Evolutionary conservation across 192 early-diverging fungal species (phyloP).

Genomic region (Borealophlyctis nickersoniae): DNA sequence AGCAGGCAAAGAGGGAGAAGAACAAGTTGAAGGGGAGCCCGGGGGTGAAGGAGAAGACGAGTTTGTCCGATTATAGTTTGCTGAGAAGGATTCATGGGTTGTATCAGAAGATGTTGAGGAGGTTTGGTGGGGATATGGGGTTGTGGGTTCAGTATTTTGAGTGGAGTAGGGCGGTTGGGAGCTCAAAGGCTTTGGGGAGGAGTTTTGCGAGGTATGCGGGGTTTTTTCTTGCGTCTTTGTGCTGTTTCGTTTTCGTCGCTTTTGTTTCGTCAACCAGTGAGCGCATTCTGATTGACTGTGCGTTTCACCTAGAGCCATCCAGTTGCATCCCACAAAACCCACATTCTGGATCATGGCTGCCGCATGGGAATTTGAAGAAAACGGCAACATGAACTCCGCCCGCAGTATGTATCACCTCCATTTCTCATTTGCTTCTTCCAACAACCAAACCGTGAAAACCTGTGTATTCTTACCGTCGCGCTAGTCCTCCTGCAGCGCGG

Average conservation of each 20-base stretch:
- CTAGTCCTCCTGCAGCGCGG: slow-evolving; percentile 79
- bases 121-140: slow-evolving; percentile 72
- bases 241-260: neutral
- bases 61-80: slow-evolving; percentile 76
- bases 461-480: neutral
- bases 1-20: slow-evolving; percentile 27
- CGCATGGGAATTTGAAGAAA: slow-evolving; percentile 81
- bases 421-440: neutral
- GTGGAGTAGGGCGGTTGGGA: slow-evolving; percentile 59
- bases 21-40: slow-evolving; percentile 24
- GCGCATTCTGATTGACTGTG: neutral
- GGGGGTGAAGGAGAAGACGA: slow-evolving; percentile 23
- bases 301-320: slow-evolving; percentile 61
- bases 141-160: slow-evolving; percentile 94
- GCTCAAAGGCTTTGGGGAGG: slow-evolving; percentile 60
- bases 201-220: slow-evolving; percentile 67
- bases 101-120: slow-evolving; percentile 72
- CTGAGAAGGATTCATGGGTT: slow-evolving; percentile 71
- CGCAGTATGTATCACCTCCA: slow-evolving; percentile 42
- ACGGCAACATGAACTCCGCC: slow-evolving; percentile 76
- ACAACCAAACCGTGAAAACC: neutral
- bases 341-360: slow-evolving; percentile 91
- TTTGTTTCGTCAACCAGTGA: no score
- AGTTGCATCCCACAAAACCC: slow-evolving; percentile 77
- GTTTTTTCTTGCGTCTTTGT: neutral